phyloP scores from a whole-genome alignment of 2,329 filamentous ascomycete genomes.

The Paracoccidioides lutzii region DNA sequence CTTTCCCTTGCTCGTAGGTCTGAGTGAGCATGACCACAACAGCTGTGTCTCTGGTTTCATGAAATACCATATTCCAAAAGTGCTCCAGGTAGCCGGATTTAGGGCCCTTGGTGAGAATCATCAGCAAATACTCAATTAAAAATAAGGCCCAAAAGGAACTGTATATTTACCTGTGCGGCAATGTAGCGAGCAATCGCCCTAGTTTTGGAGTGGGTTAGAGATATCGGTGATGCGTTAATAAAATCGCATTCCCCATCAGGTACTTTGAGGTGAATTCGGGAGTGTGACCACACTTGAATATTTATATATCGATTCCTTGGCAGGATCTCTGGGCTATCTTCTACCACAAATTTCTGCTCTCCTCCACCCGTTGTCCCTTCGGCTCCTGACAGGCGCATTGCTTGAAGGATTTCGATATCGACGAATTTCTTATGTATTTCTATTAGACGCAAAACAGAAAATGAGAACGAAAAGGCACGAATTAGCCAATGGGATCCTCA shows the following conservation, averaged over 20 bases:
- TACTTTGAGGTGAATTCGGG: conserved; percentile 69
- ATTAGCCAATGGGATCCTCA: too few species aligned
- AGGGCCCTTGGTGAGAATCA: conserved; percentile 48
- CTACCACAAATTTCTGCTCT: conserved; percentile 46
- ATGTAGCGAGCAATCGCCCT: conserved; percentile 53
- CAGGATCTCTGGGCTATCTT: conserved; percentile 43
- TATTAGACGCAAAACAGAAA: conserved; percentile 18
- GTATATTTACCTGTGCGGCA: conserved; percentile 56
- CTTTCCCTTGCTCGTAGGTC: conserved; percentile 59
- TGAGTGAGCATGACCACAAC: conserved; percentile 94
- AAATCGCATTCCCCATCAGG: conserved; percentile 62
- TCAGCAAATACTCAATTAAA: neutral
- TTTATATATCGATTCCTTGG: conserved; percentile 75
- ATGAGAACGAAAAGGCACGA: too few species aligned
- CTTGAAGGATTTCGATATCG: conserved; percentile 49
- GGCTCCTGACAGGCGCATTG: conserved; percentile 12
- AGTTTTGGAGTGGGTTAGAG: conserved; percentile 40
- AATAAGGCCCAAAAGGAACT: neutral
- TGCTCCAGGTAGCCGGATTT: conserved; percentile 63
- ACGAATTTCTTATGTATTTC: conserved; percentile 49
- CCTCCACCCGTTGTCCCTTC: conserved; percentile 19
- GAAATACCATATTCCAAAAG: conserved; percentile 91
- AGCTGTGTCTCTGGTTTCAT: conserved; percentile 59
- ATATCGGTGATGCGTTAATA: conserved; percentile 68
- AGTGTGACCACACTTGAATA: conserved; percentile 79